Base-by-base conservation (phyloP, 2,329 filamentous ascomycete genomes). In the Fusarium luffae region DNA sequence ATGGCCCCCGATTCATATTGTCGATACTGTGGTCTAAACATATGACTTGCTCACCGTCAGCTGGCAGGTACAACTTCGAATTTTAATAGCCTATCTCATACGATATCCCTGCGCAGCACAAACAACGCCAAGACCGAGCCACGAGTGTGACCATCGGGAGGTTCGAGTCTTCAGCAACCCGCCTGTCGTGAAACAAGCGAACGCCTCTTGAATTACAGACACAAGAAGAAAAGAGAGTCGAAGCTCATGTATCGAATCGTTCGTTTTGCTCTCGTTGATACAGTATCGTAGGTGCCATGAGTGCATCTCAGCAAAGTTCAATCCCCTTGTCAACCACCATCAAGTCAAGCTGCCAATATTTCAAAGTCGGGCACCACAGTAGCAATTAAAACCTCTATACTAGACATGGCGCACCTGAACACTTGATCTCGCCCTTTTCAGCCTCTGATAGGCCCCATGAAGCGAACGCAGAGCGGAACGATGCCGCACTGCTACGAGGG, bases 401-500 rank as follows among this genome's bases (percentile, higher is more conserved):
- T 27, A 23, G 7, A 27, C n/a, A 19, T 30, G 19, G 40, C 30
- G n/a, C 42, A 23, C 34, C 27, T 43, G 23, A 30, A 58, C 40
- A 42, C 21, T 52, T 54, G 28, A 21, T 46, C 47, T 55, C 63
- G 66, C 50, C 34, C 21, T 41, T 55, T 59, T 54, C 25, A 41
- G 23, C 12, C 27, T 32, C 41, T 58, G 59, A 70, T 69, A 71
- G 68, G 68, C 4, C 18, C 21, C 8, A 7, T 19, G 50, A 70
- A 70, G 68, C 68, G 68, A 71, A 71, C 51, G 12, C 7, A 34
- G 21, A 42, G 63, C 68, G 68, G 68, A 70, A 70, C 41, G 21
- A 34, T 51, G 63, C 68, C 68, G 68, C 68, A 54, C 49, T 41
- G 25, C 25, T 21, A 59, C 49, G 42, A 40, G 47, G 47, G 49